Evolutionary conservation across 257 asterid genomes (phyloP), one percentile per base, ranked within the genome.

Genomic region (Salvia hispanica): DNA sequence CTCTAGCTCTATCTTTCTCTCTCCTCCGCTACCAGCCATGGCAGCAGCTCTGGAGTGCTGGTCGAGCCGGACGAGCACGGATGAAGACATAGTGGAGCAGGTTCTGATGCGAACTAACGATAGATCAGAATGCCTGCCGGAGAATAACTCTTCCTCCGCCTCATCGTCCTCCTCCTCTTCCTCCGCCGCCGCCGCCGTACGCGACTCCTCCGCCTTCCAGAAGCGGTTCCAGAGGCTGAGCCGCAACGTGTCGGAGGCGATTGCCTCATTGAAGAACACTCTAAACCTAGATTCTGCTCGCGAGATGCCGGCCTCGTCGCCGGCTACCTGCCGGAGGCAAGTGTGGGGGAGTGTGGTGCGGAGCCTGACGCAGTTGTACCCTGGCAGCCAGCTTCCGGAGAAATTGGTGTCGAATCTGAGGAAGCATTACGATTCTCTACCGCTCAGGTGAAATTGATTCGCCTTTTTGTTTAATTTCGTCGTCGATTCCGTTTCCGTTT

Each of bases 31-130:
- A 45, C 51, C 53, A 68, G 64, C 81, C 74, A 93, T 93, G 99
- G 95, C 99, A 1, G 94, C 95, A 16, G 96, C 99, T 40, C 64
- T 90, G 37, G 99, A 93, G 62, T 93, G 99, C 90, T 93, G 99
- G 99, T 88, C 96, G 1, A 86, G 95, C 78, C 81, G 95, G 53
- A 77, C 95, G 18, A 87, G 92, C 31, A 89, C 93, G 46, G 99
- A 93, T 40, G 98, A 93, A 79, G 99, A 93, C 74, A 70, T 84
- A 85, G 92, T 85, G 71, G 99, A 93, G 79, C 99, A 93, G 68
- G 96, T 88, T 12, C 76, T 93, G 5, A 90, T 93, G 97, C 87
- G 91, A 33, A 85, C 90, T 36, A 75, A 80, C 8, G 85, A 88
- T 79, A 85, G 97, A 90, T 93, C 99, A 66, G 99, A 93, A 66